These are phyloP conservation scores for Pichia occidentalis DNA, from an alignment of 805 yeast genomes.

Conservation along the genomic window DNA sequence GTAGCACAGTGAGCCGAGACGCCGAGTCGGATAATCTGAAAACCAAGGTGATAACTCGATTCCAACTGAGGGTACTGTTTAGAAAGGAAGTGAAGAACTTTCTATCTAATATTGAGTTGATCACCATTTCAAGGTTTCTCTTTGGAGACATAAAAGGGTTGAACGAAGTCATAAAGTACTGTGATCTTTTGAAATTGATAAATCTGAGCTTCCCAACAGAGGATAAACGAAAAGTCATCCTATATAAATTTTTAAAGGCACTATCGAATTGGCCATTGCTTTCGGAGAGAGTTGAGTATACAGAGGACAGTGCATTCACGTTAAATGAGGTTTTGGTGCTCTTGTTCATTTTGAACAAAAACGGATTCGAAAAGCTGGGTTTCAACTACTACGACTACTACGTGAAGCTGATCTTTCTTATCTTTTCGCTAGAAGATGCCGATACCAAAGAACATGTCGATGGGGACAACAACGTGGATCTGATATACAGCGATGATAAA, in stretches of 20 bases:
- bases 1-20: neutral
- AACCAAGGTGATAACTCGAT: neutral
- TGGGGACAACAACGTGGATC: conserved; percentile 17
- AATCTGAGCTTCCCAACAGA: neutral
- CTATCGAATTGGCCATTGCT: conserved; percentile 12
- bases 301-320: conserved; percentile 3
- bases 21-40: neutral
- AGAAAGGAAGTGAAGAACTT: conserved; percentile 2
- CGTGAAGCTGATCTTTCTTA: neutral
- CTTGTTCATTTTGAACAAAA: conserved; percentile 2
- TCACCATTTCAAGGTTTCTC: conserved; percentile 4
- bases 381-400: conserved; percentile 2
- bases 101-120: conserved; percentile 5
- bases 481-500: conserved; percentile 19
- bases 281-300: neutral
- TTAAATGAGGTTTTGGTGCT: conserved; percentile 7
- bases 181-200: neutral
- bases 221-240: conserved; percentile 17
- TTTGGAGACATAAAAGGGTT: conserved; percentile 5
- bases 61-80: neutral
- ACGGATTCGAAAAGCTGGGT: conserved; percentile 3
- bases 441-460: neutral
- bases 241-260: conserved; percentile 9
- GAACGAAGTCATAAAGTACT: conserved; percentile 1
- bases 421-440: neutral